Evolutionary conservation across 2,329 filamentous ascomycete species (phyloP).

Genomic region (Monilinia laxa): DNA sequence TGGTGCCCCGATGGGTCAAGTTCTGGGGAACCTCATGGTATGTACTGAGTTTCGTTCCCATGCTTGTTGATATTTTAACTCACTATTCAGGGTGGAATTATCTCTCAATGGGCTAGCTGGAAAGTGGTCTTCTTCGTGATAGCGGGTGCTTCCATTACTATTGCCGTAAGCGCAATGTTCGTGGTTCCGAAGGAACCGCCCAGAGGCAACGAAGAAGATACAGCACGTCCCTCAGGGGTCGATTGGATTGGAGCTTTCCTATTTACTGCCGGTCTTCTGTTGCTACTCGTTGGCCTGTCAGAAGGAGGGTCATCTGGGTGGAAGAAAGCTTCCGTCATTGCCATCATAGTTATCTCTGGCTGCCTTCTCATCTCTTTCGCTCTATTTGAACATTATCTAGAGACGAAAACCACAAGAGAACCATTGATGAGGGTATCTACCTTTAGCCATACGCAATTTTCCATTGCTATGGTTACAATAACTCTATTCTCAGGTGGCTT

Average conservation of each 20-base stretch:
- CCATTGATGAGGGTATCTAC: slow-evolving; percentile 68
- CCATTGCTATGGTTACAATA: slow-evolving; percentile 64
- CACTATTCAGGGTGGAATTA: slow-evolving; percentile 55
- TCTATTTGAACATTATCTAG: slow-evolving; percentile 47
- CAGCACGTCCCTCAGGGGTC: slow-evolving; percentile 45
- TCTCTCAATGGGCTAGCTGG: slow-evolving; percentile 63
- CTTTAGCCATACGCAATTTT: slow-evolving; percentile 60
- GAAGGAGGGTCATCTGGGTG: slow-evolving; percentile 70
- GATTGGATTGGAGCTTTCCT: slow-evolving; percentile 67
- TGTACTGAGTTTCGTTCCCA: neutral
- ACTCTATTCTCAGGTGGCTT: slow-evolving; percentile 65
- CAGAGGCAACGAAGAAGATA: slow-evolving; percentile 24
- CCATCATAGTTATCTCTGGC: slow-evolving; percentile 53
- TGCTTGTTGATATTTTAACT: neutral
- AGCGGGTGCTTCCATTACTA: slow-evolving; percentile 57
- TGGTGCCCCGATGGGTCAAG: slow-evolving; percentile 62
- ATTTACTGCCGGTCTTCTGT: slow-evolving; percentile 60
- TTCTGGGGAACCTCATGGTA: slow-evolving; percentile 56
- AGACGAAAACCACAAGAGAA: slow-evolving; percentile 47
- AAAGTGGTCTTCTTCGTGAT: slow-evolving; percentile 67
- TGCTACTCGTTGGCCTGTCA: slow-evolving; percentile 65
- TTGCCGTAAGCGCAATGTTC: slow-evolving; percentile 57
- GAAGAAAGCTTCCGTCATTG: slow-evolving; percentile 60
- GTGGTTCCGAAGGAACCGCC: slow-evolving; percentile 56
- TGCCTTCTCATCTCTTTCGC: slow-evolving; percentile 46